Evolutionary conservation across 202 grass and related monocot species (phyloP).

Genomic region (Tripidium arundinaceum): DNA sequence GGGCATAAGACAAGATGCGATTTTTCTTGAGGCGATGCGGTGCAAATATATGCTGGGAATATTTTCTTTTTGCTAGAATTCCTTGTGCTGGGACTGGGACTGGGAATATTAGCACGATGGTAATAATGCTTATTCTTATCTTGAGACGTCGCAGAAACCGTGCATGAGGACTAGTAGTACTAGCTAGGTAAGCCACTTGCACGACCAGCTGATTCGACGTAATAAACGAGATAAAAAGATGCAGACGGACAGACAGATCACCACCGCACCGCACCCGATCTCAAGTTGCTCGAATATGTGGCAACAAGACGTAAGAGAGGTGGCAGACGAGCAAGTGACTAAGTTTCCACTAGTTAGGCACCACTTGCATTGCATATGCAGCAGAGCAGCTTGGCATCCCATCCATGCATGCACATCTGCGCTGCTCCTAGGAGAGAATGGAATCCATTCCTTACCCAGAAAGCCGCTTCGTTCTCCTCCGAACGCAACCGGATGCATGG

Average conservation of each 20-base stretch:
- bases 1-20: neutral
- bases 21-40: neutral
- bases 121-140: neutral
- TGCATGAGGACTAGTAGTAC: neutral
- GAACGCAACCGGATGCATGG: neutral
- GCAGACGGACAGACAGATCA: neutral
- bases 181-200: neutral
- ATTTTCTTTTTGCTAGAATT: neutral
- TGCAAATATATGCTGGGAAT: neutral
- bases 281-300: slow-evolving; percentile 29
- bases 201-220: neutral
- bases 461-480: neutral
- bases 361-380: neutral
- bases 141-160: neutral
- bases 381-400: too few relatives aligned
- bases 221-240: neutral
- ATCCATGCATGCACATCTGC: neutral
- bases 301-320: neutral
- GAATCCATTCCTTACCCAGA: slow-evolving; percentile 36
- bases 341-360: neutral
- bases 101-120: neutral
- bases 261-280: neutral
- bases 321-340: neutral
- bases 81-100: neutral
- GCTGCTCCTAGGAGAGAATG: neutral